Percentiles rank a stretch among this genome's conserved stretches.
Conservation (phyloP, 495 filamentous ascomycete genomes). For the Aspergillus ostianus region DNA sequence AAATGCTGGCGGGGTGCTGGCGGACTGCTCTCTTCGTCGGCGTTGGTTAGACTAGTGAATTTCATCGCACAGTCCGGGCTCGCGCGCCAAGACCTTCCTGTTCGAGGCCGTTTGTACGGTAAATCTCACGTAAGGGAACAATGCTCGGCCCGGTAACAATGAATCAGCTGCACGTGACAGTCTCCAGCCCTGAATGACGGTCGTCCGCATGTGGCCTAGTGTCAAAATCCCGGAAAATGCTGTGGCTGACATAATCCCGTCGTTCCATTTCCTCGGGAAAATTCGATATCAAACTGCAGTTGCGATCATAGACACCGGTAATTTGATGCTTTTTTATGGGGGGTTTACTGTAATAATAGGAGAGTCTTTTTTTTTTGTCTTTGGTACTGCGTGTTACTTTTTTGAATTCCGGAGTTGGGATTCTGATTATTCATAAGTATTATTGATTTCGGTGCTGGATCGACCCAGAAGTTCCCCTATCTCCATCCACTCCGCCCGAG, state of each 20-base stretch:
- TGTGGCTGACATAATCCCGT: background rate
- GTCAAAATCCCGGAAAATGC: background rate
- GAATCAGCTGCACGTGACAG: slow-evolving; percentile 27
- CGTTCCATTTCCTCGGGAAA: background rate
- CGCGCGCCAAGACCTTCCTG: slow-evolving; percentile 37
- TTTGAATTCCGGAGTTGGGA: background rate
- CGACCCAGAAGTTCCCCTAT: background rate
- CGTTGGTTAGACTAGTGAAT: slow-evolving; percentile 44
- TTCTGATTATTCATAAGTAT: slow-evolving; percentile 6
- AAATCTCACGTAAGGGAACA: slow-evolving; percentile 20
- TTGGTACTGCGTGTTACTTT: background rate
- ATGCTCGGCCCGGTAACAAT: slow-evolving; percentile 27
- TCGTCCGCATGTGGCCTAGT: slow-evolving; percentile 3
- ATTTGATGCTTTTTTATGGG: background rate
- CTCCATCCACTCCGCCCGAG: slow-evolving; percentile 15
- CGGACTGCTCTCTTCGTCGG: slow-evolving; percentile 38
- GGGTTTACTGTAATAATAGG: background rate
- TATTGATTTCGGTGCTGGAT: slow-evolving; percentile 15
- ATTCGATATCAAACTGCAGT: background rate
- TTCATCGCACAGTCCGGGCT: slow-evolving; percentile 48
- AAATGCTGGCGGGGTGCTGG: slow-evolving; percentile 40
- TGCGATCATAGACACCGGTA: background rate
- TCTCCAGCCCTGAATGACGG: slow-evolving; percentile 22
- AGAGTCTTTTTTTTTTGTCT: background rate
- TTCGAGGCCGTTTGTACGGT: slow-evolving; percentile 25